Conservation (phyloP, 1,284 basidiomycete genomes). For the Rugiboletus extremiorientalis region DNA sequence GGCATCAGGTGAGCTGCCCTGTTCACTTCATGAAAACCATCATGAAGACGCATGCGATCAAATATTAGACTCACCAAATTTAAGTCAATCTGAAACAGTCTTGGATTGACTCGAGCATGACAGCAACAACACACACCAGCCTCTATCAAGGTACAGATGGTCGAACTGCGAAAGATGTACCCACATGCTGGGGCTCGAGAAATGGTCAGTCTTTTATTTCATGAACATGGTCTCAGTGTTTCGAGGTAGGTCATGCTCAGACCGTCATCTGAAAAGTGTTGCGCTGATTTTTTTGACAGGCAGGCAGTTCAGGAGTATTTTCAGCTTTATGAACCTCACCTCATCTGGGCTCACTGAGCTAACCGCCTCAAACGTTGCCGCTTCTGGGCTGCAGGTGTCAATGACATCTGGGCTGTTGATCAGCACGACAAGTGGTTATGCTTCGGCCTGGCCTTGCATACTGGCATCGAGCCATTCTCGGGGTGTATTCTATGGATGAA, state of each 20-base stretch:
- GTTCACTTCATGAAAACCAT: neutral
- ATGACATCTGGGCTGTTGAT: slow-evolving; percentile 2
- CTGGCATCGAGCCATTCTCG: neutral
- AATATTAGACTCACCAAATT: neutral
- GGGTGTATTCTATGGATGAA: neutral
- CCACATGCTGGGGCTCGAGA: neutral
- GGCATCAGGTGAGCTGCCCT: neutral
- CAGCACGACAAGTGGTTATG: neutral
- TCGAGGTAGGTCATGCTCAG: neutral
- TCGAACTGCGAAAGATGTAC: neutral
- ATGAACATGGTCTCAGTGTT: neutral
- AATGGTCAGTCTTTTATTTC: neutral
- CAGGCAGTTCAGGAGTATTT: neutral
- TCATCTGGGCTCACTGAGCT: neutral
- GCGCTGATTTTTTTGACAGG: neutral
- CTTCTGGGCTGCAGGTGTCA: neutral
- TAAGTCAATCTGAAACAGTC: neutral
- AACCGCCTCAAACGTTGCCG: no score
- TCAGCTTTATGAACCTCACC: neutral
- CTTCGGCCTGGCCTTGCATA: neutral
- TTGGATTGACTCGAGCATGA: neutral
- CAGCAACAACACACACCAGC: neutral
- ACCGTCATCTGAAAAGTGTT: no score
- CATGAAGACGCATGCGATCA: neutral
- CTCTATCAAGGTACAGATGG: neutral